Base-by-base conservation (phyloP, 2,329 filamentous ascomycete species). In the Dactylonectria estremocensis region DNA sequence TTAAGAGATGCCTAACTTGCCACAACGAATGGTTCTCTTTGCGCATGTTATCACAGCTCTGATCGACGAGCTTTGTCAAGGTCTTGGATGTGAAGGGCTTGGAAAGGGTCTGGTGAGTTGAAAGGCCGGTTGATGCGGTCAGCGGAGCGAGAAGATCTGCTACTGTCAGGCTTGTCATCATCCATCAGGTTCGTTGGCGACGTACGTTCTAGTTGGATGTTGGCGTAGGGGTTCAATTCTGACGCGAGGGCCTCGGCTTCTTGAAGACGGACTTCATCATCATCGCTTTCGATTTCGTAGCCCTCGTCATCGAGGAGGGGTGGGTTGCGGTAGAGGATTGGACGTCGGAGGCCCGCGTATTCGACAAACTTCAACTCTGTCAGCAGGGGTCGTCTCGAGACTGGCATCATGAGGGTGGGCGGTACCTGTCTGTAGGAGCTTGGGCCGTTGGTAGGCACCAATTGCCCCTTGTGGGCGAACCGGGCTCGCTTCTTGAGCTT, bases 401-500 rank as follows among this genome's bases (percentile, higher is more conserved):
- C 37, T 48, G 37, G 35, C 31, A 53, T 68, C 57, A 68, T 62
- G 61, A 64, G 54, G 31, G 35, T 22, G 48, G 56, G 55, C 77
- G 85, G 68, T 80, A 92, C 93, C 87, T 93, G 91, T 80, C 89
- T 92, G 82, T 94, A 94, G 13, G 89, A 87, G 72, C 90, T 87
- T 49, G 90, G 89, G 3, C 91, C 92, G 31, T 86, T 87, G 1
- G 90, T 87, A 28, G 89, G 87, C 49, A 92, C 89, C 69, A 95
- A 84, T 75, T 91, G 90, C 66, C 92, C 92, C 76, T 90, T 86
- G 74, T 89, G 91, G 52, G 92, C 88, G 77, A 93, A 93, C 73
- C 90, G 88, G 50, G 93, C 91, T 74, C 90, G 88, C 79, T 90
- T 92, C 84, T 95, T 93, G 52, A 95, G 85, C 79, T 95, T 95